These are phyloP conservation scores for Lactarius tabidus DNA, from an alignment of 768 basidiomycete genomes.

Conservation along the genomic window DNA sequence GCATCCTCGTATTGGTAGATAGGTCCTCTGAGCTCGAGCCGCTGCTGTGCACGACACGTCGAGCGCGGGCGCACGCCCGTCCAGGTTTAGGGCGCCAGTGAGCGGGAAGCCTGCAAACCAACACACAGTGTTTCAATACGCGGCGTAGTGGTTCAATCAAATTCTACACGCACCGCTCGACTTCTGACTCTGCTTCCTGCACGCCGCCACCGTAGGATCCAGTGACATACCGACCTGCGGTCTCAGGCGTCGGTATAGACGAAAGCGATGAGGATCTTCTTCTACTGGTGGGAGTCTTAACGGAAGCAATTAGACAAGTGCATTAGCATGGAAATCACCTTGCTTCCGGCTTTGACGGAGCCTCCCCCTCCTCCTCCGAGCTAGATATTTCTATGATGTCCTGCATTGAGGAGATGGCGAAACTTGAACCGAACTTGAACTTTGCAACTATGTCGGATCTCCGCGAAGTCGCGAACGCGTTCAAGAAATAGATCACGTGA, in stretches of 20 bases:
- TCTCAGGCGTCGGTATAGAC: neutral
- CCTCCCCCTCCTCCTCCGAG: constrained; percentile 9
- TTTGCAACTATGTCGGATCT: neutral
- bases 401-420: neutral
- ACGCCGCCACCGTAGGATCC: neutral
- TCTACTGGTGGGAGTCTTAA: neutral
- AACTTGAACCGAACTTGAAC: neutral
- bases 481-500: neutral
- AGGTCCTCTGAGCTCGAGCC: constrained; percentile 9
- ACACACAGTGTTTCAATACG: neutral
- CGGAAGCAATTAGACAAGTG: neutral
- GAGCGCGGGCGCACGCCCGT: constrained; percentile 9
- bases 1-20: neutral
- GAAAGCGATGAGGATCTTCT: constrained; percentile 15
- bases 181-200: constrained; percentile 6
- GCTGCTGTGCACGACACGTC: constrained; percentile 18
- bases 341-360: neutral
- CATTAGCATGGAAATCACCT: neutral
- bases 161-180: constrained; percentile 9
- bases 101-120: neutral
- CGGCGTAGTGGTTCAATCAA: neutral
- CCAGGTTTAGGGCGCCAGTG: neutral
- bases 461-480: neutral
- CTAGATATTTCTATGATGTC: constrained; percentile 13
- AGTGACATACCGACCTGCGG: neutral